Evolutionary conservation across 352 stramenopile species (phyloP), one percentile per base, ranked within the genome.

Genomic region (Phytophthora citrophthora): DNA sequence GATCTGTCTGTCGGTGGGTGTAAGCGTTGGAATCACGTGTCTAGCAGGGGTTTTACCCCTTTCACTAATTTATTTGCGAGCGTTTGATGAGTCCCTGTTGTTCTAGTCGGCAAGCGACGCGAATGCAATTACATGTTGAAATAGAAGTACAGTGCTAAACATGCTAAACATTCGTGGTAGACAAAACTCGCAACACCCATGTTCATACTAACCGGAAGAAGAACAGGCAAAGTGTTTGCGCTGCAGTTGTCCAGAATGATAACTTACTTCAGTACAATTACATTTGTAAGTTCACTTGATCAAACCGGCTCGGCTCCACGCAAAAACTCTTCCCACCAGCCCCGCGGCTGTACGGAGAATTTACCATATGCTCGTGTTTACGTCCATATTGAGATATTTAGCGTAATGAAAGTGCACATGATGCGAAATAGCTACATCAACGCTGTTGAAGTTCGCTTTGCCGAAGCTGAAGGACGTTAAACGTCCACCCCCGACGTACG

Each of bases 21-120:
- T 46, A 16, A 77, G 71, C 31, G 77, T 69, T 31, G 54, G 75
- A 2, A 51, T 92, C 44, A 88, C 75, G 12, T 89, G 75, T 23
- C 47, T 94, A 29, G 64, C 71, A 39, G 68, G 77, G 20, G 20
- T 20, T 20, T 20, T 20, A 20, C 20, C 26, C 26, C 4, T 57
- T 56, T 34, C 40, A 47, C 40, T 47, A 47, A 47, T 47, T 48
- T 48, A 31, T 48, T 15, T 9, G n/a, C 11, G 29, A 31, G 5
- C 26, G 26, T 48, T 29, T 48, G 41, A 48, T 48, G 16, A 48
- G 41, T 48, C 41, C 13, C 41, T 16, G 41, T 48, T 48, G 20
- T 24, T 48, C 41, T 48, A 48, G 41, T 45, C 39, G 26, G 39
- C 29, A 11, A 32, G 29, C 8, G 29, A 8, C 29, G 29, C 29